A percentile compares a stretch with the other conserved stretches of the same genome.
phyloP scores from a whole-genome alignment of 805 yeast species.

The Millerozyma acaciae region DNA sequence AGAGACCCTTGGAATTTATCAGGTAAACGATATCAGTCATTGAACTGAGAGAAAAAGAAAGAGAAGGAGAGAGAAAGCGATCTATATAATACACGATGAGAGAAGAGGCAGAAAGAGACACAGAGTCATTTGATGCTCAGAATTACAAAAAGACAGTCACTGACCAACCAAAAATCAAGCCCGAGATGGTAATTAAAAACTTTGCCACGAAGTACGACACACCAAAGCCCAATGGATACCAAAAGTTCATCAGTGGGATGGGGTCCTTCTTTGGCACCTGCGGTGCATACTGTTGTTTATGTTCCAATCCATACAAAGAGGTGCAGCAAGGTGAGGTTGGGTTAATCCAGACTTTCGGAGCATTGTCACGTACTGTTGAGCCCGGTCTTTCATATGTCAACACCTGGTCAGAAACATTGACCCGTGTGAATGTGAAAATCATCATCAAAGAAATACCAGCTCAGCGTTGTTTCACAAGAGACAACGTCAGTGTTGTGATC shows the following conservation, averaged over 20 bases:
- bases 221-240: conserved; percentile 41
- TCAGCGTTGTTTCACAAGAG: conserved; percentile 68
- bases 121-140: conserved; percentile 4
- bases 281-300: conserved; percentile 55
- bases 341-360: conserved; percentile 62
- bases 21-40: no score
- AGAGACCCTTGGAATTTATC: no score
- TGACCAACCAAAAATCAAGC: conserved; percentile 24
- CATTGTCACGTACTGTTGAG: conserved; percentile 59
- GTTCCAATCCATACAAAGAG: conserved; percentile 56
- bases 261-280: conserved; percentile 50
- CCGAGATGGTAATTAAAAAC: conserved; percentile 39
- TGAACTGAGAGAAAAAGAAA: no score
- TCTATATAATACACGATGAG: no score
- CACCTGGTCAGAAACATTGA: conserved; percentile 57
- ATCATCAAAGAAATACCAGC: conserved; percentile 62
- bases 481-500: conserved; percentile 58
- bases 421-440: conserved; percentile 49
- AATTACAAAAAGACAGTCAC: neutral
- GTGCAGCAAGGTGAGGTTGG: conserved; percentile 71
- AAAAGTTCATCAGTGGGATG: conserved; percentile 29
- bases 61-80: no score
- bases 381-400: conserved; percentile 67
- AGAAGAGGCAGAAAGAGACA: no score
- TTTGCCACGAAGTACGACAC: conserved; percentile 40